Conservation (phyloP, 495 filamentous ascomycete genomes). For the Hypoxylon crocopeplum region DNA sequence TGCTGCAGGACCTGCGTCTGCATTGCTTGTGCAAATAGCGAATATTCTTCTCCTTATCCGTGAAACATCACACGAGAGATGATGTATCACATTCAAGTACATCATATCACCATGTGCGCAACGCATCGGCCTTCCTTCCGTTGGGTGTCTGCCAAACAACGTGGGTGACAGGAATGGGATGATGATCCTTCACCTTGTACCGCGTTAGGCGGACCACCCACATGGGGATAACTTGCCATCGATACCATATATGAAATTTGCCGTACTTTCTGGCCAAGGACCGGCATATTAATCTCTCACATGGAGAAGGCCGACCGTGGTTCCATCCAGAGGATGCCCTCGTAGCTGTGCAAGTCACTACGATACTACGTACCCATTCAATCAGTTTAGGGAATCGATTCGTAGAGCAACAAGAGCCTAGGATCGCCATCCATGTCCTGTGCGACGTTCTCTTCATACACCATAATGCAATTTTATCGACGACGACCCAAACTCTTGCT, state of each 20-base stretch:
- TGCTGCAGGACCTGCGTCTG: background rate
- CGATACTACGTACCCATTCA: background rate
- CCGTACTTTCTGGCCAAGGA: too few species aligned
- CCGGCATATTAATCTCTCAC: too few species aligned
- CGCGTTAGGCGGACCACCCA: too few species aligned
- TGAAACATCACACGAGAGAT: background rate
- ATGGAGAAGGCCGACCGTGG: too few species aligned
- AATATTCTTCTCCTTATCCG: background rate
- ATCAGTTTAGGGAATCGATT: background rate
- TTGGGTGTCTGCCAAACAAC: too few species aligned
- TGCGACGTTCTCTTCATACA: constrained; percentile 5
- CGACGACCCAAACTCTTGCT: constrained; percentile 4
- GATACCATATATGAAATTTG: too few species aligned
- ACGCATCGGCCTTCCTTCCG: too few species aligned
- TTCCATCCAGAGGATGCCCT: too few species aligned
- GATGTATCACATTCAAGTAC: background rate
- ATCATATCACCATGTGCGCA: background rate
- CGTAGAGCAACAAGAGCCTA: background rate
- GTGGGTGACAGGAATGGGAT: too few species aligned
- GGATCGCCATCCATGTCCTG: constrained; percentile 18
- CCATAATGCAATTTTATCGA: background rate
- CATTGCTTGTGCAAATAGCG: background rate
- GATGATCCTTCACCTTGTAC: too few species aligned
- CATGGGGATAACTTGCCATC: too few species aligned
- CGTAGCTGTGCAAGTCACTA: background rate